Evolutionary conservation across 495 filamentous ascomycete species (phyloP).

Genomic region (Bacidia gigantensis): DNA sequence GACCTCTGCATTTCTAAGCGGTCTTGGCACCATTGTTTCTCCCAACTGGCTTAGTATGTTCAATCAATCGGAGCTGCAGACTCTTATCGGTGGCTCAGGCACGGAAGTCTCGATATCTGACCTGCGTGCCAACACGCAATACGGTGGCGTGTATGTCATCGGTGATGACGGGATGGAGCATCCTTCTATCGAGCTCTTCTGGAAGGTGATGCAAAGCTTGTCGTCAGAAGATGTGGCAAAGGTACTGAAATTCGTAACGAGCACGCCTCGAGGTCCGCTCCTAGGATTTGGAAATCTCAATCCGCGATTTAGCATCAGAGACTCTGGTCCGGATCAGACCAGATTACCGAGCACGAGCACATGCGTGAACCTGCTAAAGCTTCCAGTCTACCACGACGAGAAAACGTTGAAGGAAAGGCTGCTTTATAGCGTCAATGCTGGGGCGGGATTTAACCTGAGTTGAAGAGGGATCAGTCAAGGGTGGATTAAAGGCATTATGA

Average conservation of each 20-base stretch:
- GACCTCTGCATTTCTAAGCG: conserved; percentile 74
- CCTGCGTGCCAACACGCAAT: conserved; percentile 70
- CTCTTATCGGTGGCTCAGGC: conserved; percentile 73
- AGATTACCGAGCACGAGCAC: conserved; percentile 89
- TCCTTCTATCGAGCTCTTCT: conserved; percentile 72
- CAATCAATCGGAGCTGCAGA: conserved; percentile 89
- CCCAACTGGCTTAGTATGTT: conserved; percentile 96
- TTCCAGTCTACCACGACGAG: conserved; percentile 64
- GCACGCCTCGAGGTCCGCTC: conserved; percentile 80
- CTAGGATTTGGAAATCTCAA: conserved; percentile 79
- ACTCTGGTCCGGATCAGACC: conserved; percentile 59
- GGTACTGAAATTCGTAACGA: conserved; percentile 92
- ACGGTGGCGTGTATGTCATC: conserved; percentile 74
- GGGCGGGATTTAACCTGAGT: conserved; percentile 82
- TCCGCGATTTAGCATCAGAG: conserved; percentile 79
- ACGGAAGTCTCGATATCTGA: conserved; percentile 80
- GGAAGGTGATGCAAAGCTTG: conserved; percentile 72
- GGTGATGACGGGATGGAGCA: conserved; percentile 83
- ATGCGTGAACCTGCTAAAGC: conserved; percentile 89
- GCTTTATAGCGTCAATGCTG: conserved; percentile 79
- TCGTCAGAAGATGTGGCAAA: conserved; percentile 62
- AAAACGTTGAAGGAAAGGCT: conserved; percentile 58
- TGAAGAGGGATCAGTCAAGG: background rate
- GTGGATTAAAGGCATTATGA: background rate
- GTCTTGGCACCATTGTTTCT: conserved; percentile 75